Base-by-base conservation (phyloP, 2,329 filamentous ascomycete species). In the Botrytis pseudocinerea region DNA sequence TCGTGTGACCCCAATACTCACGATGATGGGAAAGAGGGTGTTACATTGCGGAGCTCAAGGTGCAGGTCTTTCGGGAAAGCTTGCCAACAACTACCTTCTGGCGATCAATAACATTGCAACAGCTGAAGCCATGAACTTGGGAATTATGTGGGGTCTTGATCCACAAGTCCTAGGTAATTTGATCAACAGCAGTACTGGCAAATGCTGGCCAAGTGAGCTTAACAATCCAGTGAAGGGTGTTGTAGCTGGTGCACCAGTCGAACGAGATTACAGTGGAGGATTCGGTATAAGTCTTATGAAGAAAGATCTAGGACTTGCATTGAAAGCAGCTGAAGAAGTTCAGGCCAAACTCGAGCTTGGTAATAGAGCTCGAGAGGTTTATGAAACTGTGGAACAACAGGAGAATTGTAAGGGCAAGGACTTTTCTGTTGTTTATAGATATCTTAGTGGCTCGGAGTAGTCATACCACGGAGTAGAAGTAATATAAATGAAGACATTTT, bases 21-120 rank as follows among this genome's bases (percentile, higher is more conserved):
- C 91, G 35, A 86, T 90, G 74, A 98, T 99, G 94, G 96, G 96
- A 71, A 91, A 91, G 80, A 92, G 91, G 74, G 92, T 97, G 7
- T 87, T 97, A 75, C 94, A 97, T 81, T 92, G 97, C 78, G 96
- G 96, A 6, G 86, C 86, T 0, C 94, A 97, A 77, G 95, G 94
- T 18, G 89, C 93, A 3, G 96, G 96, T 0, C 87, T 99, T 1
- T 93, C 94, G 18, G 96, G 93, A 57, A 99, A 99, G 84, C 87
- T 99, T 46, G 95, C 95, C 70, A 99, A 99, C 84, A 99, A 99
- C 83, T 99, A 99, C 82, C 89, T 98, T 42, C 86, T 99, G 5
- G 95, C 95, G 6, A 90, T 98, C 78, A 97, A 94, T 85, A 99
- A 99, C 83, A 94, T 88, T 20, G 83, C 86, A 1, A 85, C 87